These are phyloP conservation scores for Xylaria nigripes DNA, from an alignment of 495 filamentous ascomycete genomes.

Conservation along the genomic window DNA sequence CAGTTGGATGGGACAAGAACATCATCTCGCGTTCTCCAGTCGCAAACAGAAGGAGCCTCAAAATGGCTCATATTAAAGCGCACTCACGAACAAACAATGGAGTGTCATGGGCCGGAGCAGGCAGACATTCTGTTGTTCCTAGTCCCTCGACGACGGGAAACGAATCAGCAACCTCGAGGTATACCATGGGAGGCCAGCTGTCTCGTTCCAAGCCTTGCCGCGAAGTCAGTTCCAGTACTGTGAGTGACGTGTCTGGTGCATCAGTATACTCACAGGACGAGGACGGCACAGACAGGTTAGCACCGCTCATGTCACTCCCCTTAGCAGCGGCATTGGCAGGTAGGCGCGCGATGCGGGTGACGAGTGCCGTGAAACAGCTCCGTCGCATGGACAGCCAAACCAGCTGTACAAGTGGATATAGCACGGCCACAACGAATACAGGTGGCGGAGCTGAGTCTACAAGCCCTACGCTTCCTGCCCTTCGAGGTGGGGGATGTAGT, in stretches of 20 bases:
- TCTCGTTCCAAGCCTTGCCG: constrained; percentile 1
- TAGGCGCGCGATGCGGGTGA: constrained; percentile 17
- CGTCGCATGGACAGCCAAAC: constrained; percentile 30
- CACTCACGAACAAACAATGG: neutral
- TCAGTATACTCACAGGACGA: constrained; percentile 24
- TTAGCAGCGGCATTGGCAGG: constrained; percentile 3
- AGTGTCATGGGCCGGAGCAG: neutral
- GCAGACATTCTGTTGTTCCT: neutral
- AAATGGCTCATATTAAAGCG: neutral
- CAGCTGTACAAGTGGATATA: constrained; percentile 23
- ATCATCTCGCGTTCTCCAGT: neutral
- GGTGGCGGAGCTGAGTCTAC: constrained; percentile 1
- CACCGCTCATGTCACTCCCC: constrained; percentile 10
- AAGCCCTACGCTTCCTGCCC: constrained; percentile 23
- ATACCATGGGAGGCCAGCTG: neutral
- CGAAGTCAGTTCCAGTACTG: neutral
- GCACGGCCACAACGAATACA: constrained; percentile 8
- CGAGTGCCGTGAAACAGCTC: constrained; percentile 23
- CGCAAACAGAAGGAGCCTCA: neutral
- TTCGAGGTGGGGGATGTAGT: constrained; percentile 25
- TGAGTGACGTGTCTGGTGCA: constrained; percentile 14
- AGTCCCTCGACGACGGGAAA: neutral
- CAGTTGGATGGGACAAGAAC: neutral
- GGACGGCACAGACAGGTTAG: constrained; percentile 12
- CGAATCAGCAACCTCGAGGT: neutral